phyloP scores from a whole-genome alignment of 306 rosid genomes.

The Inga oerstediana region DNA sequence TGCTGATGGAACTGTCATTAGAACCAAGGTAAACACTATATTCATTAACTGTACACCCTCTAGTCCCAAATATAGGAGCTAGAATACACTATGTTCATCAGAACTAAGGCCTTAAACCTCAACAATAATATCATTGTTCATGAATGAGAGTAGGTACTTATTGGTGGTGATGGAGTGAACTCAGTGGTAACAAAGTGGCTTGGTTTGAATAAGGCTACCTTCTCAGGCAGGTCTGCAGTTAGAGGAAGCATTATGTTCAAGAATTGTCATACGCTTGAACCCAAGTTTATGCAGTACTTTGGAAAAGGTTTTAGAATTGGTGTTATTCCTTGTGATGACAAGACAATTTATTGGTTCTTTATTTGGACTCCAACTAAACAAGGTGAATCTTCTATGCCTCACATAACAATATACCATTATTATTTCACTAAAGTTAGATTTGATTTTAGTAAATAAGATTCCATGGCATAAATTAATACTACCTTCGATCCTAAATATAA shows the following conservation, averaged over 20 bases:
- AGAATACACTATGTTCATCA: neutral
- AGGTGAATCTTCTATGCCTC: constrained; percentile 46
- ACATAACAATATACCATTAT: neutral
- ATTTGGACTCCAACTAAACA: constrained; percentile 54
- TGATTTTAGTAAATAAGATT: neutral
- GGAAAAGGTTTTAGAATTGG: constrained; percentile 65
- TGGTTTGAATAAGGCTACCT: too few relatives aligned
- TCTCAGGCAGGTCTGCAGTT: too few relatives aligned
- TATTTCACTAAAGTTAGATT: neutral
- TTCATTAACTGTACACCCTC: too few relatives aligned
- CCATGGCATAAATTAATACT: neutral
- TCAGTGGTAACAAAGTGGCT: too few relatives aligned
- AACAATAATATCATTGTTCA: too few relatives aligned
- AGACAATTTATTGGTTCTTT: constrained; percentile 57
- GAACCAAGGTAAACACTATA: constrained; percentile 52
- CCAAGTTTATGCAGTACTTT: constrained; percentile 39
- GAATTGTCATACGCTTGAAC: constrained; percentile 22
- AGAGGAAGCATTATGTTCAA: too few relatives aligned
- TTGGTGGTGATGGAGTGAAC: too few relatives aligned
- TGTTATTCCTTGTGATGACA: constrained; percentile 50
- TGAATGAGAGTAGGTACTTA: too few relatives aligned
- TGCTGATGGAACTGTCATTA: constrained; percentile 59
- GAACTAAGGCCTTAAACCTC: too few relatives aligned
- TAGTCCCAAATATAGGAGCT: too few relatives aligned
- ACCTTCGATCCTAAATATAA: too few relatives aligned